Base-by-base conservation (phyloP, 805 yeast genomes). In the Lachancea fermentati region DNA sequence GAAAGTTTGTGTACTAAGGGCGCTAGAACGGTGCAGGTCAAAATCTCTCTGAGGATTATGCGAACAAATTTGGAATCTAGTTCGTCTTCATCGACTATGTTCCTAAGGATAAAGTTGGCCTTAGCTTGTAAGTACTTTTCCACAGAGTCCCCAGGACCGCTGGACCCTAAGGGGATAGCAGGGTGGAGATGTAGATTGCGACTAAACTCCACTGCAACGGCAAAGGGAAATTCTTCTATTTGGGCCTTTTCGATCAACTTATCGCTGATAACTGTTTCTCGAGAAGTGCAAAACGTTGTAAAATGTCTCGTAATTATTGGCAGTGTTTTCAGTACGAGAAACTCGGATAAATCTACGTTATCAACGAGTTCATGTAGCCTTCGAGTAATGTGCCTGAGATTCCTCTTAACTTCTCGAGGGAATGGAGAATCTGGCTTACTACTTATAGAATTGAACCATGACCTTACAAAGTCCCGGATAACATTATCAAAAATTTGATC, bases 301-400 rank as follows among this genome's bases (percentile, higher is more conserved):
- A 81, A 72, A 56, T 88, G 95, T 9, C 71, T 73, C 1, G 85
- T 79, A 1, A 86, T 5, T 1, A 81, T 50, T 0, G 96, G 96
- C 5, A 85, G 41, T 0, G 85, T 26, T 33, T 71, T 70, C 22
- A 76, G 62, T 1, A 85, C 79, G 2, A 83, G 44, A 22, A 86
- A 54, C 31, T 71, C 70, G 1, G 87, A 68, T 15, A 75, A 60
- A 51, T 85, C 86, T 1, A 78, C 42, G 0, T 54, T 50, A 0
- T 45, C 52, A 1, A 80, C 42, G 22, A 81, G 59, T 3, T 47
- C 43, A 18, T 71, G 69, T 5, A 87, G 37, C 14, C 61, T 61
- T 6, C 46, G 49, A 31, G 78, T 53, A 0, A 73, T 72, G 2
- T 46, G 36, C 6, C 71, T 62, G 15, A 81, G 51, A 39, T 76